These are phyloP conservation scores for Metschnikowia noctiluminum DNA, from an alignment of 805 yeast genomes.

Conservation along the genomic window DNA sequence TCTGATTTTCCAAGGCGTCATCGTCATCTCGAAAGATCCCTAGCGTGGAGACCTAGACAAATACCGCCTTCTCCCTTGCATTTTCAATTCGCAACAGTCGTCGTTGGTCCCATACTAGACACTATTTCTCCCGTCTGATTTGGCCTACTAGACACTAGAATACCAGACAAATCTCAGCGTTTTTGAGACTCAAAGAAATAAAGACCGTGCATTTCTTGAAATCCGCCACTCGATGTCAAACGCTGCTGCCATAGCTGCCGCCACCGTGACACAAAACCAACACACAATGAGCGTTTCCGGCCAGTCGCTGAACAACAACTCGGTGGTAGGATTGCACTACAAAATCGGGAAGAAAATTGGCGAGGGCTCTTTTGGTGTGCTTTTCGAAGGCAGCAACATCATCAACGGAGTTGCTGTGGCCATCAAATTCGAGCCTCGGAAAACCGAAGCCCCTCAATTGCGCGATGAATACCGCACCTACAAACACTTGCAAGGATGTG, in stretches of 20 bases:
- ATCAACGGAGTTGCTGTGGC: slow-evolving; percentile 67
- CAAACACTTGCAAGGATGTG: slow-evolving; percentile 62
- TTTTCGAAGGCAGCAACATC: slow-evolving; percentile 76
- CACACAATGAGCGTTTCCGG: slow-evolving; percentile 14
- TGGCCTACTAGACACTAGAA: too few relatives aligned
- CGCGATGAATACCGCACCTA: slow-evolving; percentile 80
- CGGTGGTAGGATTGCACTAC: slow-evolving; percentile 64
- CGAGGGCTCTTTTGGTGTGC: slow-evolving; percentile 83
- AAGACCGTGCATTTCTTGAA: too few relatives aligned
- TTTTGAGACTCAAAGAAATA: too few relatives aligned
- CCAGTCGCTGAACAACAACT: slow-evolving; percentile 26
- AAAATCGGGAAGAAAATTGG: slow-evolving; percentile 82
- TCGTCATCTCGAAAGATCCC: too few relatives aligned
- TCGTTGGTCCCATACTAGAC: too few relatives aligned
- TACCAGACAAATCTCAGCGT: neutral
- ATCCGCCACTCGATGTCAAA: slow-evolving; percentile 22
- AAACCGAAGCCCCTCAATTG: slow-evolving; percentile 79
- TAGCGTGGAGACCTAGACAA: too few relatives aligned
- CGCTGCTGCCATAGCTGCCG: slow-evolving; percentile 41
- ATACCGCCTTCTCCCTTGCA: too few relatives aligned
- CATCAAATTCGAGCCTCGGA: slow-evolving; percentile 76
- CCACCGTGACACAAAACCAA: slow-evolving; percentile 28
- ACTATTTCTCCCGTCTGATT: too few relatives aligned
- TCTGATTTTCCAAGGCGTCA: too few relatives aligned
- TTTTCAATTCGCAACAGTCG: too few relatives aligned